Conservation (phyloP, 2,329 filamentous ascomycete species). For the Trichoderma atroviride region DNA sequence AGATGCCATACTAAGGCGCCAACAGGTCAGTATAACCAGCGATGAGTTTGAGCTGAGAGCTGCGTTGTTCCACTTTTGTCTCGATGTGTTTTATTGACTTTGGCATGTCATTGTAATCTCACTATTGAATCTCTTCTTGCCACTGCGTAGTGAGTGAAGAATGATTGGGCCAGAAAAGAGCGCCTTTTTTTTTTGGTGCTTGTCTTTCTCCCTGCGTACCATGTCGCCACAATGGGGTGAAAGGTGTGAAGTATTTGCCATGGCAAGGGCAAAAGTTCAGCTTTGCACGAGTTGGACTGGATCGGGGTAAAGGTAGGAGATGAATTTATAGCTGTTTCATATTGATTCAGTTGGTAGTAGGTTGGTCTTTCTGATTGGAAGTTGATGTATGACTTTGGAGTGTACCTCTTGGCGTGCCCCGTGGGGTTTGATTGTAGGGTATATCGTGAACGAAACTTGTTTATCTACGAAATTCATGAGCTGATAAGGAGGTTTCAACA, state of each 20-base stretch:
- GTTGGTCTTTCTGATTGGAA: background rate
- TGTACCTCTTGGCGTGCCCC: background rate
- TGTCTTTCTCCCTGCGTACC: background rate
- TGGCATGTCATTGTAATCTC: background rate
- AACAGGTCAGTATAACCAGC: background rate
- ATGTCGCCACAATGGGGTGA: background rate
- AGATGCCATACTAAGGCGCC: background rate
- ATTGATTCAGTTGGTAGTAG: background rate
- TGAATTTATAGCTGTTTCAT: background rate
- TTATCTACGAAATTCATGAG: background rate
- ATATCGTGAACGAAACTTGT: background rate
- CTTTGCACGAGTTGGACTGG: background rate
- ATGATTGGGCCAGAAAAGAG: background rate
- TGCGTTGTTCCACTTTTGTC: background rate
- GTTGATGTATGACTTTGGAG: background rate
- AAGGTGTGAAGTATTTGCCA: background rate
- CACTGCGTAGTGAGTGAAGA: background rate
- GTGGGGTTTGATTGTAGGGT: background rate
- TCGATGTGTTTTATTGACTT: background rate
- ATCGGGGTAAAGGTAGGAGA: background rate
- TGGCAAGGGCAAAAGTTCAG: background rate
- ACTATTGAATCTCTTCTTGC: slow-evolving; percentile 6
- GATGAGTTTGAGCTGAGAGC: background rate
- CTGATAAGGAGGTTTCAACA: background rate
- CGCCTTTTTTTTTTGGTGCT: background rate